Evolutionary conservation across 1,139 yeast genomes (phyloP).

Genomic region (Pichia sp.): DNA sequence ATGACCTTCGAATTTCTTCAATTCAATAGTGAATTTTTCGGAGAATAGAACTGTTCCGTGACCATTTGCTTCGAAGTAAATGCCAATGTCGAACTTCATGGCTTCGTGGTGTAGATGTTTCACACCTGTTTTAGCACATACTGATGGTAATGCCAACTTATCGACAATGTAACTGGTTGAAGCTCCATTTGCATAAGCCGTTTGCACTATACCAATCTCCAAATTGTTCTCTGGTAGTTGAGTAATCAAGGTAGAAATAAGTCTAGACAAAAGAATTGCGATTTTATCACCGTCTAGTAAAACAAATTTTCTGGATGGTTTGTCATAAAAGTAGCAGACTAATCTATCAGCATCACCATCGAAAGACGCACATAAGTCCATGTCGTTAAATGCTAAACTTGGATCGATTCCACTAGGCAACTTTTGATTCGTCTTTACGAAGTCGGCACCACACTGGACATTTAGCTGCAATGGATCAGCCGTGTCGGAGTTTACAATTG

Average conservation of each 20-base stretch:
- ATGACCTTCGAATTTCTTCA: slow-evolving; percentile 26
- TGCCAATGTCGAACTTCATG: slow-evolving; percentile 78
- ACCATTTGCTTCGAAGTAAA: slow-evolving; percentile 98
- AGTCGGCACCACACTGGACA: slow-evolving; percentile 90
- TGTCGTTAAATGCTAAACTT: slow-evolving; percentile 29
- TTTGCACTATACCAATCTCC: slow-evolving; percentile 84
- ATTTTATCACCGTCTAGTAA: slow-evolving; percentile 93
- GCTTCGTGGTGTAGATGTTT: slow-evolving; percentile 91
- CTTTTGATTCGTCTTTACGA: slow-evolving; percentile 80
- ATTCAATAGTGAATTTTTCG: slow-evolving; percentile 43
- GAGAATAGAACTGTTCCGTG: slow-evolving; percentile 94
- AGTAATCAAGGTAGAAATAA: slow-evolving; percentile 21
- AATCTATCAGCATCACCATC: slow-evolving; percentile 98
- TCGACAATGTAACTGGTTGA: slow-evolving; percentile 71
- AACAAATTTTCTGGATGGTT: slow-evolving; percentile 48
- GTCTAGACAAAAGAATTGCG: slow-evolving; percentile 73
- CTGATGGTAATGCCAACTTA: slow-evolving; percentile 68
- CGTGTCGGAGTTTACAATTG: slow-evolving; percentile 56
- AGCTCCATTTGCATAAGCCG: slow-evolving; percentile 96
- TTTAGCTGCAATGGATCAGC: slow-evolving; percentile 58
- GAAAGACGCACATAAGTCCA: slow-evolving; percentile 67
- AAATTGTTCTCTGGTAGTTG: slow-evolving; percentile 30
- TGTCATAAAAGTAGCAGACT: slow-evolving; percentile 62
- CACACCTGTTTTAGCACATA: slow-evolving; percentile 93
- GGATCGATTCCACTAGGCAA: slow-evolving; percentile 57